A percentile compares a stretch with the other conserved stretches of the same genome.
These are phyloP conservation scores for Acanthamoeba healyi DNA, from an alignment of 208 protist genomes.

Conservation along the genomic window DNA sequence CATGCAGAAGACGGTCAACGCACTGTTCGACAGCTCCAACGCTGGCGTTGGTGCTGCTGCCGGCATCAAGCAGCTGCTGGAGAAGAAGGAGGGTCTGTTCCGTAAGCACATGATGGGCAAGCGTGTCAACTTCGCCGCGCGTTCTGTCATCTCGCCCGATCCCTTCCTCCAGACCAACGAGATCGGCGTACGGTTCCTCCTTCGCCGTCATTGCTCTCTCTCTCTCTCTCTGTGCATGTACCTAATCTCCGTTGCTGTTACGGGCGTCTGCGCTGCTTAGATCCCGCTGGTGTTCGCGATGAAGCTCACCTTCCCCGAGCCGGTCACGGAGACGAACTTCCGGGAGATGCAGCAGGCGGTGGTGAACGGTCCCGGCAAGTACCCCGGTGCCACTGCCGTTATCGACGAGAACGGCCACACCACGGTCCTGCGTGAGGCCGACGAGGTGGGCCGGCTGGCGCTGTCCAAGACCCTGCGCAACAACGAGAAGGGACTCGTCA, in stretches of 20 bases:
- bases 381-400: conserved; percentile 98
- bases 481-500: conserved; percentile 30
- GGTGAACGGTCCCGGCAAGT: conserved; percentile 97
- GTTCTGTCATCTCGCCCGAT: conserved; percentile 99
- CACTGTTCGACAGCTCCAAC: conserved; percentile 85
- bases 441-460: background rate
- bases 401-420: conserved; percentile 90
- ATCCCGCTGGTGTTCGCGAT: conserved; percentile 94
- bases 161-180: conserved; percentile 97
- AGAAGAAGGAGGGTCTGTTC: conserved; percentile 99
- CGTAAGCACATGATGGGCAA: conserved; percentile 99
- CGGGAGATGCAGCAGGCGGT: conserved; percentile 95
- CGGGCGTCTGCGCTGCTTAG: background rate
- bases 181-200: conserved; percentile 90
- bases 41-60: background rate
- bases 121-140: conserved; percentile 99
- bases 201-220: too few species aligned
- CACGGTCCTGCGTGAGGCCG: background rate
- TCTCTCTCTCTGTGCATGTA: too few species aligned
- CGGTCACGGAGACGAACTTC: conserved; percentile 92
- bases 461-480: conserved; percentile 44
- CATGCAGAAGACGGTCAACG: conserved; percentile 80
- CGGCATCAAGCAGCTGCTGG: conserved; percentile 94
- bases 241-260: too few species aligned
- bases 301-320: conserved; percentile 97